These are phyloP conservation scores for Zychaea mexicana DNA, from an alignment of 371 early-diverging fungal species.

Conservation along the genomic window DNA sequence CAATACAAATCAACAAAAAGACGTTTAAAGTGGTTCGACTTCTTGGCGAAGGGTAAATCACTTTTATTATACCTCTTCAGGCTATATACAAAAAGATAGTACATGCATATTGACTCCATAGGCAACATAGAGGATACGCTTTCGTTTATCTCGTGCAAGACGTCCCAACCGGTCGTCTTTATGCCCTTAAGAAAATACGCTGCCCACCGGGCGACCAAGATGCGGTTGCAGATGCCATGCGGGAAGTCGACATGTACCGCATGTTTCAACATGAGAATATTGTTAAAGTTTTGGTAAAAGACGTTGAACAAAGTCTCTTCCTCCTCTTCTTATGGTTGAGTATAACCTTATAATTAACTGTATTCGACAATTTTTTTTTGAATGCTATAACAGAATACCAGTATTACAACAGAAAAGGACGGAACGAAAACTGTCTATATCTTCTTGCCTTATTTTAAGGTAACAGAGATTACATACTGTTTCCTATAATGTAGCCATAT, in stretches of 20 bases:
- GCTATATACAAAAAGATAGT: not conserved
- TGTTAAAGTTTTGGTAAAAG: constrained; percentile 61
- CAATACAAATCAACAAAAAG: constrained; percentile 54
- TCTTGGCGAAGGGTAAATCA: constrained; percentile 62
- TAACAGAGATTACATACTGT: constrained; percentile 4
- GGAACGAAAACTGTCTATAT: constrained; percentile 65
- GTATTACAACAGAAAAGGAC: constrained; percentile 55
- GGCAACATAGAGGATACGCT: constrained; percentile 69
- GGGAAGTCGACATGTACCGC: constrained; percentile 70
- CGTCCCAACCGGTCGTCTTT: constrained; percentile 41
- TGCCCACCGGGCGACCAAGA: constrained; percentile 61
- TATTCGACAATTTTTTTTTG: not conserved
- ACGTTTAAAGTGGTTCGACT: constrained; percentile 58
- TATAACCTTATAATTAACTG: not conserved
- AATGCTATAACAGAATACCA: constrained; percentile 47
- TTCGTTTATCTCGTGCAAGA: constrained; percentile 71
- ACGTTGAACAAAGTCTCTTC: not conserved
- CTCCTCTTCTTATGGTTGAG: not conserved
- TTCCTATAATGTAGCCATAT: not conserved
- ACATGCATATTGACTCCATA: not conserved
- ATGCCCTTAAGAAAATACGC: constrained; percentile 70
- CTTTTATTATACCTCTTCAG: not conserved
- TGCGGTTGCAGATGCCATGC: constrained; percentile 61
- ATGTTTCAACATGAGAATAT: constrained; percentile 69
- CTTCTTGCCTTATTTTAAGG: constrained; percentile 66